Percentiles rank a stretch among this genome's conserved stretches.
These are phyloP conservation scores for Trichoderma sp. DNA, from an alignment of 2,329 filamentous ascomycete genomes.

Conservation along the genomic window DNA sequence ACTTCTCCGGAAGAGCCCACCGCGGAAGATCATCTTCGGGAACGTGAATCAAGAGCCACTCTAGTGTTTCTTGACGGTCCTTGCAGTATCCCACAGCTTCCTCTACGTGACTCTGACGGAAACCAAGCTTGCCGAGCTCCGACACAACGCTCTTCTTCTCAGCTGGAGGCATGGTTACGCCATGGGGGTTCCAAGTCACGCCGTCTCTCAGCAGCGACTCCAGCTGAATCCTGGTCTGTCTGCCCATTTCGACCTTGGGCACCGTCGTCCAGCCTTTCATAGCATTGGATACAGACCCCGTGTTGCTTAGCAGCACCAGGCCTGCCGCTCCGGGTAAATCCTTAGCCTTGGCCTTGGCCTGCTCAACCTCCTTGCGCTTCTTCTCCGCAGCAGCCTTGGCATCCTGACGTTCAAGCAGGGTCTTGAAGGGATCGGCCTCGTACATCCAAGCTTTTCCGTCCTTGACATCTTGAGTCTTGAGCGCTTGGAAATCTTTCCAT, in stretches of 20 bases:
- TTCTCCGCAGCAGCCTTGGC: constrained; percentile 75
- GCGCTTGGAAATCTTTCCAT: constrained; percentile 85
- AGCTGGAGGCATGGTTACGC: constrained; percentile 60
- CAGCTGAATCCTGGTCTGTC: constrained; percentile 73
- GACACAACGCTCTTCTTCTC: constrained; percentile 64
- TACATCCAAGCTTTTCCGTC: constrained; percentile 86
- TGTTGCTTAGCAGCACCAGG: constrained; percentile 52
- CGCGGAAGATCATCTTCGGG: constrained; percentile 94
- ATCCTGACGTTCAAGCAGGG: constrained; percentile 76
- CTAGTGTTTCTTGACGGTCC: constrained; percentile 86
- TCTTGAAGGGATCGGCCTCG: constrained; percentile 89
- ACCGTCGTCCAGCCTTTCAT: constrained; percentile 80
- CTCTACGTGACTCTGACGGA: constrained; percentile 84
- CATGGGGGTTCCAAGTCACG: constrained; percentile 85
- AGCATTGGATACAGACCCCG: constrained; percentile 43
- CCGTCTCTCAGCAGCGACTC: constrained; percentile 77
- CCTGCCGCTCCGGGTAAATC: constrained; percentile 62
- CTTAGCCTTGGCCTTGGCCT: constrained; percentile 66
- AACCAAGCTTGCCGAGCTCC: constrained; percentile 77
- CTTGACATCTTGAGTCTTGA: constrained; percentile 80
- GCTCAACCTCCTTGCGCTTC: constrained; percentile 71
- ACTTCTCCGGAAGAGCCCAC: constrained; percentile 90
- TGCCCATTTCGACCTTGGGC: constrained; percentile 92
- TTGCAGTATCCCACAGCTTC: constrained; percentile 88
- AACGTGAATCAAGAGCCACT: constrained; percentile 96